Evolutionary conservation across 169 alveolate genomes (phyloP).

Genomic region (Plasmodium knowlesi): DNA sequence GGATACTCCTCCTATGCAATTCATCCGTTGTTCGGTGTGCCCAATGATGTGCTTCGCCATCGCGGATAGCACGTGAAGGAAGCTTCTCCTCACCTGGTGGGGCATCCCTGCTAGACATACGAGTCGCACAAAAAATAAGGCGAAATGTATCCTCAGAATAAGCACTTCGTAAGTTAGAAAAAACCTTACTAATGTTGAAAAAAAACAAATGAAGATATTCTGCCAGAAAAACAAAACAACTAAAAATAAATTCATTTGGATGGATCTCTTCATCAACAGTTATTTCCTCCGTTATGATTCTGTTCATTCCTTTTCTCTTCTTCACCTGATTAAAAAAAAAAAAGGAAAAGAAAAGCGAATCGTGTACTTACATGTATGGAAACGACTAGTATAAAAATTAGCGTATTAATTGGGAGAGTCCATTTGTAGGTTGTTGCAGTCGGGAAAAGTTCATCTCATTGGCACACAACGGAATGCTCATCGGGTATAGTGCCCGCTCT

Average conservation of each 20-base stretch:
- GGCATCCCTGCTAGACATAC: background rate
- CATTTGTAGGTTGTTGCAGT: background rate
- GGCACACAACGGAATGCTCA: background rate
- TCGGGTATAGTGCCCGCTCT: background rate
- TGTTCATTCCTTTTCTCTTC: background rate
- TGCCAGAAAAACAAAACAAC: slow-evolving; percentile 30
- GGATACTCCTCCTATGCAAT: no score
- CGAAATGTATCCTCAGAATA: background rate
- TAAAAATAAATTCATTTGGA: background rate
- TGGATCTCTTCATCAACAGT: background rate
- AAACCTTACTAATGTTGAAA: slow-evolving; percentile 46
- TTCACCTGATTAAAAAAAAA: slow-evolving; percentile 11
- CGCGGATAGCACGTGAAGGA: background rate
- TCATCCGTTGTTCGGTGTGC: no score
- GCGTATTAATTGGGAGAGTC: background rate
- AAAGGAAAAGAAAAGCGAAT: background rate
- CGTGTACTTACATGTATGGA: background rate
- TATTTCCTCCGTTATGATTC: slow-evolving; percentile 13
- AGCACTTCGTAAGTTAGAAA: slow-evolving; percentile 15
- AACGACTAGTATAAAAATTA: background rate
- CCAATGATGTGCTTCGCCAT: background rate
- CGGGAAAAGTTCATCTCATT: background rate
- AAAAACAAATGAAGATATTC: slow-evolving; percentile 32
- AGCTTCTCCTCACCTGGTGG: background rate
- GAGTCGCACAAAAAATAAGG: slow-evolving; percentile 9